A percentile compares a stretch with the other conserved stretches of the same genome.
Conservation (phyloP, 2,329 filamentous ascomycete species). For the Colletotrichum endophyticum region DNA sequence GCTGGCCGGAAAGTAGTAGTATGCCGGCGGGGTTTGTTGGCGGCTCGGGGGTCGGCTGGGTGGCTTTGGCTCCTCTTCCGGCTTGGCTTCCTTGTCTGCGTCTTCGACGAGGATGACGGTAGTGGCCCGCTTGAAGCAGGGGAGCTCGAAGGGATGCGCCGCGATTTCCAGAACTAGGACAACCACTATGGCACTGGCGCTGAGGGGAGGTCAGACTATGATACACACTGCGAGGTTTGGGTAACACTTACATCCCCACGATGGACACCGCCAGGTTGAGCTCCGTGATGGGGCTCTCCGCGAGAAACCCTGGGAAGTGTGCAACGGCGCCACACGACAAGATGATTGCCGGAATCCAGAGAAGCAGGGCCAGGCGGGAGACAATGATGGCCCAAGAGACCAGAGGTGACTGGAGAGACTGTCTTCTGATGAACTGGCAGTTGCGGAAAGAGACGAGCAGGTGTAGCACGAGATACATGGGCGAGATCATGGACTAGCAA, state of each 20-base stretch:
- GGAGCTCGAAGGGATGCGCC: conserved; percentile 25
- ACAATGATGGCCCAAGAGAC: conserved; percentile 33
- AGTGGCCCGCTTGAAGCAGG: conserved; percentile 18
- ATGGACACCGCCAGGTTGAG: conserved; percentile 28
- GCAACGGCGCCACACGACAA: conserved; percentile 28
- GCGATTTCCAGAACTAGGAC: conserved; percentile 25
- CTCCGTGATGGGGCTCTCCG: conserved; percentile 23
- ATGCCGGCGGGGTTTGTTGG: conserved; percentile 3
- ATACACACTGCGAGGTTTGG: background rate
- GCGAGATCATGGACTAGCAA: conserved; percentile 29
- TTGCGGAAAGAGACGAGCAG: conserved; percentile 29
- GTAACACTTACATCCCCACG: conserved; percentile 25
- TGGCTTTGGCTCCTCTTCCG: conserved; percentile 7
- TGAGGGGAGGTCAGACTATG: background rate
- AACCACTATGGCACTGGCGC: conserved; percentile 10
- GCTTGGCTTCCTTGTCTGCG: conserved; percentile 18
- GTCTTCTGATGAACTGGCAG: conserved; percentile 23
- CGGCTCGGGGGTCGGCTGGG: background rate
- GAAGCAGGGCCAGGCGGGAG: conserved; percentile 27
- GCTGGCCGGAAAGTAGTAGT: conserved; percentile 15
- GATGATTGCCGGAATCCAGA: conserved; percentile 32
- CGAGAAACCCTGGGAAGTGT: conserved; percentile 21
- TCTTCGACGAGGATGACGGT: conserved; percentile 5
- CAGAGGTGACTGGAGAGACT: conserved; percentile 30
- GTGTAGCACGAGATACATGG: conserved; percentile 35